These are phyloP conservation scores for Mycena albidolilacea DNA, from an alignment of 768 basidiomycete genomes.

Conservation along the genomic window DNA sequence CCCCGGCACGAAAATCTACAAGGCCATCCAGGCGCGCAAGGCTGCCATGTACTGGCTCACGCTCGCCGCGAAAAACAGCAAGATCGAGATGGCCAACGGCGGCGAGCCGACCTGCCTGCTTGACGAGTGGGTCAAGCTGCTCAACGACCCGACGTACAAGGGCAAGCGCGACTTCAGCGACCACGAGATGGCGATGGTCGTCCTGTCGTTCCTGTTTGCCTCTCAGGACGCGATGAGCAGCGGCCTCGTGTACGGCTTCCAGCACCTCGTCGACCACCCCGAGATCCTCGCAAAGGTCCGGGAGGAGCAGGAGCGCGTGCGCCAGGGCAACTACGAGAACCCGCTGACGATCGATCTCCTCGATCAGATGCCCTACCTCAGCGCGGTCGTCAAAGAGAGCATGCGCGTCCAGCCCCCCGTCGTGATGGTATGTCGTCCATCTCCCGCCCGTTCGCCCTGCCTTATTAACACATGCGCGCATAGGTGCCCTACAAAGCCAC, in stretches of 20 bases:
- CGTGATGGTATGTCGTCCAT: slow-evolving; percentile 79
- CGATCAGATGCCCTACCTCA: slow-evolving; percentile 93
- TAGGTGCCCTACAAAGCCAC: slow-evolving; percentile 95
- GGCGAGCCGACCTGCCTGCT: slow-evolving; percentile 90
- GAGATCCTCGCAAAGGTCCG: slow-evolving; percentile 90
- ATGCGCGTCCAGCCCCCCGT: slow-evolving; percentile 94
- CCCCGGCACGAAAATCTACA: slow-evolving; percentile 97
- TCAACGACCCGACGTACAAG: slow-evolving; percentile 78
- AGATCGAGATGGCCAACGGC: slow-evolving; percentile 85
- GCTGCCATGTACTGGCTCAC: slow-evolving; percentile 85
- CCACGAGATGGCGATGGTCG: slow-evolving; percentile 96
- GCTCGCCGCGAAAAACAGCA: slow-evolving; percentile 84
- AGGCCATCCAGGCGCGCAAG: slow-evolving; percentile 93
- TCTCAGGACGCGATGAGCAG: slow-evolving; percentile 99
- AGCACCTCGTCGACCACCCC: slow-evolving; percentile 94
- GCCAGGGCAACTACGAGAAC: slow-evolving; percentile 81
- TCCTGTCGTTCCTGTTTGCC: slow-evolving; percentile 97
- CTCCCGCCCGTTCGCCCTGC: slow-evolving; percentile 12
- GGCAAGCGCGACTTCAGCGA: slow-evolving; percentile 91
- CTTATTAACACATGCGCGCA: slow-evolving; percentile 17
- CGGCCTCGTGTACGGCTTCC: slow-evolving; percentile 95
- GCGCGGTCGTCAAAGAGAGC: slow-evolving; percentile 94
- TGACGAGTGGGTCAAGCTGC: slow-evolving; percentile 90
- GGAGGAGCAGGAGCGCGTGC: slow-evolving; percentile 90
- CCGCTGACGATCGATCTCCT: slow-evolving; percentile 90